Percentiles rank a stretch among this genome's conserved stretches.
Evolutionary conservation across 2,329 filamentous ascomycete species (phyloP).

Genomic region (Madurella fahalii): DNA sequence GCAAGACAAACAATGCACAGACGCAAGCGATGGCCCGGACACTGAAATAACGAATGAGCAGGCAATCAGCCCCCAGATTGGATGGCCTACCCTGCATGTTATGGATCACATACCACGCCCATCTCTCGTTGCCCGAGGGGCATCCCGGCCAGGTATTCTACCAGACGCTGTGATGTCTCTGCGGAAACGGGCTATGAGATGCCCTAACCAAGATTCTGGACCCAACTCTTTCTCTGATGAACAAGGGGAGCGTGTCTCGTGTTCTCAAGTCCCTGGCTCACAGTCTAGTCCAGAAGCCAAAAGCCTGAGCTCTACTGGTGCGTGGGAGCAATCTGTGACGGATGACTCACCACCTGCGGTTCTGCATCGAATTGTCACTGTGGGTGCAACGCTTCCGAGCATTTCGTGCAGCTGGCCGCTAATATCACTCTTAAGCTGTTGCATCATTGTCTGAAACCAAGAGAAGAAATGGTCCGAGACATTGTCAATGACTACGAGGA

Average conservation of each 20-base stretch:
- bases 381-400: background rate
- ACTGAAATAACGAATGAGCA: no score
- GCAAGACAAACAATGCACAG: no score
- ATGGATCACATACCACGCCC: no score
- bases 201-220: no score
- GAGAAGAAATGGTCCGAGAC: conserved; percentile 16
- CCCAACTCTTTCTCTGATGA: no score
- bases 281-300: background rate
- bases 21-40: no score
- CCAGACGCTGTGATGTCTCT: no score
- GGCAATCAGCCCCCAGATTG: no score
- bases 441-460: conserved; percentile 21
- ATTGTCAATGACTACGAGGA: conserved; percentile 17
- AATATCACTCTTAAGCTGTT: conserved; percentile 8
- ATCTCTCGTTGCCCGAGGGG: no score
- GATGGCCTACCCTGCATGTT: no score
- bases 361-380: conserved; percentile 15
- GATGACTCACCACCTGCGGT: conserved; percentile 13
- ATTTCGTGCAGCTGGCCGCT: background rate
- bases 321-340: conserved; percentile 13
- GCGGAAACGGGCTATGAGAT: no score
- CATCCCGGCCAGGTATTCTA: no score
- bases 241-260: background rate
- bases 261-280: background rate
- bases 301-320: background rate